A percentile compares a stretch with the other conserved stretches of the same genome.
Conservation (phyloP, 2,329 filamentous ascomycete species). For the Hypoxylon sp. region DNA sequence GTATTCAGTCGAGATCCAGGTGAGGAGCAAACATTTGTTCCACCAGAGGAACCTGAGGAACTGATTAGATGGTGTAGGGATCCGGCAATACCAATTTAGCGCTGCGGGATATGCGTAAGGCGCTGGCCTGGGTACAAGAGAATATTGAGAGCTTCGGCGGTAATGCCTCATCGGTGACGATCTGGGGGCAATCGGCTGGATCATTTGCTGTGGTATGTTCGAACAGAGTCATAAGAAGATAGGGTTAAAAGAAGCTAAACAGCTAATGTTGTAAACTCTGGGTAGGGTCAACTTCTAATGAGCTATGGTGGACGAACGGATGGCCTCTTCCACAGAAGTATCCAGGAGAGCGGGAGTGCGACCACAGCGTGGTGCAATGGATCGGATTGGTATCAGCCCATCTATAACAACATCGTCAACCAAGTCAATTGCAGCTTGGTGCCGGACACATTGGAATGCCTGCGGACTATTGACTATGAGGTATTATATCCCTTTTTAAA, state of each 20-base stretch:
- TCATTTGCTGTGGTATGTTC: conserved; percentile 53
- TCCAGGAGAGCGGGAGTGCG: conserved; percentile 54
- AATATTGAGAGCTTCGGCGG: conserved; percentile 53
- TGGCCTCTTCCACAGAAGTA: conserved; percentile 51
- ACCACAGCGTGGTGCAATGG: conserved; percentile 56
- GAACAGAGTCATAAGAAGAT: neutral
- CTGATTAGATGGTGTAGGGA: conserved; percentile 41
- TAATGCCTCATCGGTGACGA: conserved; percentile 51
- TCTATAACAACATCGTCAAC: conserved; percentile 63
- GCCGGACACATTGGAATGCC: conserved; percentile 63
- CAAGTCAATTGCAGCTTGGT: conserved; percentile 65
- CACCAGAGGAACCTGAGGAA: neutral
- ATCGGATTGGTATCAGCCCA: conserved; percentile 60
- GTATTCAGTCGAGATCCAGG: conserved; percentile 52
- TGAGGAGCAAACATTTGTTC: conserved; percentile 14
- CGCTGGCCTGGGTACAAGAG: conserved; percentile 51
- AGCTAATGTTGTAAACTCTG: conserved; percentile 10
- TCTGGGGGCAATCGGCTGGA: conserved; percentile 53
- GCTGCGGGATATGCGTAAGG: conserved; percentile 51
- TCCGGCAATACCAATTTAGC: conserved; percentile 52
- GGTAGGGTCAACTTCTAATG: conserved; percentile 51
- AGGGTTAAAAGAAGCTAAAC: neutral
- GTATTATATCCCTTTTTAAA: conserved; percentile 62
- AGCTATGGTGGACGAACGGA: conserved; percentile 51
- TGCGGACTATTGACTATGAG: conserved; percentile 64